Conservation (phyloP, 2,329 filamentous ascomycete species). For the Epichloe elymi region DNA sequence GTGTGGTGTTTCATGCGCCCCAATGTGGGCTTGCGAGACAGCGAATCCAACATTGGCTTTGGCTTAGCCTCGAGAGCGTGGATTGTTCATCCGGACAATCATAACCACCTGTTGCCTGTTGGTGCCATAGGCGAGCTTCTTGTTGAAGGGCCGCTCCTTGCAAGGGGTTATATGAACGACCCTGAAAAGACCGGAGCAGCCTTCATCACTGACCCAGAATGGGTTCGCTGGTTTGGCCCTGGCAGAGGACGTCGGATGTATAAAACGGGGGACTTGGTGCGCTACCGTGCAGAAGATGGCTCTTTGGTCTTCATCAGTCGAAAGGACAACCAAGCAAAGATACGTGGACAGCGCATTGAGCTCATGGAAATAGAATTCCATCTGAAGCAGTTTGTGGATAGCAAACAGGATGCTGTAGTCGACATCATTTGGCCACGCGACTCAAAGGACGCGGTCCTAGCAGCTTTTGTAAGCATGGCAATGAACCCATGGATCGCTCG, state of each 20-base stretch:
- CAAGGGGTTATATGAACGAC: neutral
- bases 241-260: constrained; percentile 6
- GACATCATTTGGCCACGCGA: no score
- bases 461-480: no score
- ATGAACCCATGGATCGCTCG: no score
- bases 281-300: constrained; percentile 9
- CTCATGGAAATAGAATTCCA: constrained; percentile 9
- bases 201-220: neutral
- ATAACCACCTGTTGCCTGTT: neutral
- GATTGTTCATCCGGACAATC: neutral
- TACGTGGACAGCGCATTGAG: constrained; percentile 15
- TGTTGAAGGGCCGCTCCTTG: constrained; percentile 1
- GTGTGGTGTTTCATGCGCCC: no score
- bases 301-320: constrained; percentile 14
- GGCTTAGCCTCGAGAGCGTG: neutral
- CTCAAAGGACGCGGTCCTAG: no score
- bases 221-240: neutral
- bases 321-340: constrained; percentile 13
- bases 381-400: neutral
- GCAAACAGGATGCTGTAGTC: no score
- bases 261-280: constrained; percentile 12
- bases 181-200: neutral
- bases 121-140: constrained; percentile 3
- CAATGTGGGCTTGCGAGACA: no score
- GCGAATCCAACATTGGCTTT: no score